These are phyloP conservation scores for Annona cherimola DNA, from an alignment of 164 flowering plant genomes.

Conservation along the genomic window DNA sequence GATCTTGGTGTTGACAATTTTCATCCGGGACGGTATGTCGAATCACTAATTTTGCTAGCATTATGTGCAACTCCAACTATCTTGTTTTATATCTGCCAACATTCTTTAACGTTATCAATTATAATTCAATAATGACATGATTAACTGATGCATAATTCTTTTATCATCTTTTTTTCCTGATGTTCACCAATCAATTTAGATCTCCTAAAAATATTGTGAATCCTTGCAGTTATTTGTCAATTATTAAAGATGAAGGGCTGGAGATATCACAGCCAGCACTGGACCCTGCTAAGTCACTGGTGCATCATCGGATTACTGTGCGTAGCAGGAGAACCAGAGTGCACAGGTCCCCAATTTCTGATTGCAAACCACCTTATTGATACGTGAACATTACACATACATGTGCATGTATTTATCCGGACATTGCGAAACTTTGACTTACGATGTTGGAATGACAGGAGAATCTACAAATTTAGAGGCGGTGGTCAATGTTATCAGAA, in stretches of 20 bases:
- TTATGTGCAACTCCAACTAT: neutral
- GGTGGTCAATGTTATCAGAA: slow-evolving; percentile 52
- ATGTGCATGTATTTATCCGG: neutral
- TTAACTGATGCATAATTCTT: neutral
- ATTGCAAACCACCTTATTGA: neutral
- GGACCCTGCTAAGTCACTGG: slow-evolving; percentile 63
- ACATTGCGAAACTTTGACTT: slow-evolving; percentile 1
- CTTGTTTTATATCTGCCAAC: neutral
- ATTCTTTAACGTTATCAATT: neutral
- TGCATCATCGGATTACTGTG: slow-evolving; percentile 81
- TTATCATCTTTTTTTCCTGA: neutral
- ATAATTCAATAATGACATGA: neutral
- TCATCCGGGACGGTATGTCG: slow-evolving; percentile 54
- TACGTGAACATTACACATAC: neutral
- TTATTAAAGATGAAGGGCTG: slow-evolving; percentile 73
- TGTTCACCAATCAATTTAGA: neutral
- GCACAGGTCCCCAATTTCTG: slow-evolving; percentile 56
- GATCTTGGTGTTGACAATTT: slow-evolving; percentile 82
- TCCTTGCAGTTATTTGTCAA: slow-evolving; percentile 55
- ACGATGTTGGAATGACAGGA: slow-evolving; percentile 33
- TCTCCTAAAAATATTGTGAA: neutral
- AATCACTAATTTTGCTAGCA: neutral
- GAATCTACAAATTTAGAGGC: slow-evolving; percentile 58
- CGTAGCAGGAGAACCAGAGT: slow-evolving; percentile 48
- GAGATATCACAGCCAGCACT: slow-evolving; percentile 98